Conservation (phyloP, 768 basidiomycete species). For the Leccinum imitatum region DNA sequence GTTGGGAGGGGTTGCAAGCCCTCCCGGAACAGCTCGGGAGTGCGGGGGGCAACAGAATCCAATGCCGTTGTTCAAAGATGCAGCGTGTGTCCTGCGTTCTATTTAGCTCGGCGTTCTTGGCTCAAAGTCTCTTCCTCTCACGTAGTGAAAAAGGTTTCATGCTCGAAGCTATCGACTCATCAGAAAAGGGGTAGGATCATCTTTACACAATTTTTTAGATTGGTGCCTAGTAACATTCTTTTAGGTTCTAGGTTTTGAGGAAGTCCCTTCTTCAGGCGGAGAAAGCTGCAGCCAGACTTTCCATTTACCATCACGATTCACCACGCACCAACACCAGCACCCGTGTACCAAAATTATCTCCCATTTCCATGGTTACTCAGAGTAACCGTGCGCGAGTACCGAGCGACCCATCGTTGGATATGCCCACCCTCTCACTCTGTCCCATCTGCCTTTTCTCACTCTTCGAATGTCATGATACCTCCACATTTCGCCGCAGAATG, state of each 20-base stretch:
- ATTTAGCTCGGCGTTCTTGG: constrained; percentile 4
- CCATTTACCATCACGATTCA: constrained; percentile 32
- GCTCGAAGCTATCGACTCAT: constrained; percentile 81
- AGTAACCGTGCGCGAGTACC: constrained; percentile 70
- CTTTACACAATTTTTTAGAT: constrained; percentile 11
- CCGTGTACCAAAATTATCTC: constrained; percentile 37
- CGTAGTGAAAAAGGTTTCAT: constrained; percentile 90
- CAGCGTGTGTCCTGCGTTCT: constrained; percentile 64
- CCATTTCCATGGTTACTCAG: constrained; percentile 40
- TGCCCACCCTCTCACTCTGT: constrained; percentile 56
- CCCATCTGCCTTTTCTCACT: constrained; percentile 54
- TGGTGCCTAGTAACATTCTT: neutral
- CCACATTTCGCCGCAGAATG: constrained; percentile 33
- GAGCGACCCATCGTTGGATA: constrained; percentile 79
- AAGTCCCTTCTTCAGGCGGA: constrained; percentile 42
- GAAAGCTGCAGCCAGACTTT: constrained; percentile 32
- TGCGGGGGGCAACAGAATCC: constrained; percentile 66
- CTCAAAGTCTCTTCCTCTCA: constrained; percentile 23
- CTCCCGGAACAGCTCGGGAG: constrained; percentile 81
- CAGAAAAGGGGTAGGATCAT: constrained; percentile 78
- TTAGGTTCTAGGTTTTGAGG: constrained; percentile 74
- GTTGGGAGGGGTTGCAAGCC: constrained; percentile 55
- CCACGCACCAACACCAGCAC: constrained; percentile 41
- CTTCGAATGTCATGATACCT: constrained; percentile 34
- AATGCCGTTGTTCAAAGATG: constrained; percentile 90